A percentile compares a stretch with the other conserved stretches of the same genome.
Evolutionary conservation across 331 rosid genomes (phyloP).

Genomic region (Quercus phellos): DNA sequence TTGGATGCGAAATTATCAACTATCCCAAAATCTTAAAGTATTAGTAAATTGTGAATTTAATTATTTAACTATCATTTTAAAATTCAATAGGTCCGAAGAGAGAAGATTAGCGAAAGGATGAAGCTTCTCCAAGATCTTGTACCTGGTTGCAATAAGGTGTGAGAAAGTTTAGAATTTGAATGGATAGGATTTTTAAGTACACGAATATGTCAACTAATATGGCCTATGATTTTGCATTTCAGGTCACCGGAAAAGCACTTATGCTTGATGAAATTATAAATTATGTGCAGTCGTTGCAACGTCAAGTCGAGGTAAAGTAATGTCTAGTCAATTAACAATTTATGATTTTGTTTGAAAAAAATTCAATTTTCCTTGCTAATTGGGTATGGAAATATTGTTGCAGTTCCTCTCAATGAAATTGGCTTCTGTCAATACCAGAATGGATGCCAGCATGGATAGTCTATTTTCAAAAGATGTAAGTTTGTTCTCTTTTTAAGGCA

Average conservation of each 20-base stretch:
- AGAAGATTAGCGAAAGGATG: conserved; percentile 97
- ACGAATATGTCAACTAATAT: conserved; percentile 12
- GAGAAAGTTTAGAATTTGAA: conserved; percentile 5
- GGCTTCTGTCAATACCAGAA: conserved; percentile 84
- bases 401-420: conserved; percentile 99
- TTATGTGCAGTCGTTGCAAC: conserved; percentile 94
- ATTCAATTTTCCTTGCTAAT: conserved; percentile 12
- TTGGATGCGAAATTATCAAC: neutral
- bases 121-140: conserved; percentile 96
- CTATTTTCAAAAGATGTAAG: conserved; percentile 78
- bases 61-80: too few species aligned
- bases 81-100: conserved; percentile 72
- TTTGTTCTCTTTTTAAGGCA: conserved; percentile 13
- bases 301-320: conserved; percentile 82
- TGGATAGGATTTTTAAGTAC: neutral
- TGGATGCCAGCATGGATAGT: conserved; percentile 66
- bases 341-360: neutral
- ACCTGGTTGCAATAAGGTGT: conserved; percentile 91
- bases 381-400: conserved; percentile 10
- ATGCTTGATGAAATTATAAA: conserved; percentile 98
- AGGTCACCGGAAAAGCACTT: conserved; percentile 97
- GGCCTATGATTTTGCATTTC: conserved; percentile 7
- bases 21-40: fast-evolving
- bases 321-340: conserved; percentile 1
- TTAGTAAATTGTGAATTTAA: too few species aligned